A percentile compares a stretch with the other conserved stretches of the same genome.
Conservation (phyloP, 1,284 basidiomycete species). For the Golubevia pallescens region DNA sequence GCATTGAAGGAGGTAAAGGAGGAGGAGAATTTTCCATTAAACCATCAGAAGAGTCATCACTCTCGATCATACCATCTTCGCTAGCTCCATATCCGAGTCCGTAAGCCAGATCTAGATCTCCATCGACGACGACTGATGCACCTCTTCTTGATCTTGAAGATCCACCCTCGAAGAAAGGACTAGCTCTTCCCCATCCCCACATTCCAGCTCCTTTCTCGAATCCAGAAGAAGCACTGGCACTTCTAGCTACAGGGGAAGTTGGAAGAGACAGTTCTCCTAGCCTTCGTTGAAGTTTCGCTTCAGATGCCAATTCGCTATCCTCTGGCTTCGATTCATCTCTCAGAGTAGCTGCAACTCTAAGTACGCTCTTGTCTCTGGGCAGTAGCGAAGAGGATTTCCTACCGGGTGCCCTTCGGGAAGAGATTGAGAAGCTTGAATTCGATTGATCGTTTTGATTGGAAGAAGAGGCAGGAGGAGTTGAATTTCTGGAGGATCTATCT, state of each 20-base stretch:
- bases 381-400: too few species aligned
- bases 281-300: constrained; percentile 51
- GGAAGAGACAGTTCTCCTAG: constrained; percentile 9
- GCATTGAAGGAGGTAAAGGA: too few species aligned
- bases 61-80: too few species aligned
- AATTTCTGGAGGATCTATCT: too few species aligned
- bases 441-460: too few species aligned
- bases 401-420: too few species aligned
- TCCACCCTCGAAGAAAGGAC: constrained; percentile 3
- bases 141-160: not conserved
- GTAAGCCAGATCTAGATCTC: not conserved
- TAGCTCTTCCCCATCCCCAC: constrained; percentile 8
- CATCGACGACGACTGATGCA: not conserved
- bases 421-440: too few species aligned
- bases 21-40: too few species aligned
- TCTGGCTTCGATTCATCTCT: constrained; percentile 43
- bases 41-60: too few species aligned
- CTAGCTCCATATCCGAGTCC: not conserved
- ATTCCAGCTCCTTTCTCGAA: constrained; percentile 12
- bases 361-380: constrained; percentile 34
- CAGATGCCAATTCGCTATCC: constrained; percentile 53
- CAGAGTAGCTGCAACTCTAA: constrained; percentile 49
- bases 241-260: too few species aligned
- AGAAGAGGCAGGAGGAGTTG: too few species aligned
- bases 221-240: constrained; percentile 8